Conservation (phyloP, 169 alveolate species). For the Perkinsus marinus region DNA sequence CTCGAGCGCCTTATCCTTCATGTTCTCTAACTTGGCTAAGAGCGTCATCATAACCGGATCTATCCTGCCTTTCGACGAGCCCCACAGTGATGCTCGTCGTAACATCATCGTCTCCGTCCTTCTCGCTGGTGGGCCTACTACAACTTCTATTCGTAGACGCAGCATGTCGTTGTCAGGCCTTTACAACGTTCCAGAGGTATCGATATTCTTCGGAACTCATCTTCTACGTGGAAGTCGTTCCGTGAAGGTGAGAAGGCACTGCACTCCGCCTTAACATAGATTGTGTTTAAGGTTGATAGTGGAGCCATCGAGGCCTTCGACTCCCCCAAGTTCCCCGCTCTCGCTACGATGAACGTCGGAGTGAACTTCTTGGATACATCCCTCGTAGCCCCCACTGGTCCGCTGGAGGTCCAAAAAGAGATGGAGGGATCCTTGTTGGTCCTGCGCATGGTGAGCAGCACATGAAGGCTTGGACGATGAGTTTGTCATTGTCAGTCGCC, state of each 20-base stretch:
- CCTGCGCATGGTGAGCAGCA: not conserved
- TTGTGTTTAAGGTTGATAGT: not conserved
- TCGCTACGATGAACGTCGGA: not conserved
- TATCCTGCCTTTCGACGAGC: constrained; percentile 44
- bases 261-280: too few species aligned
- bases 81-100: constrained; percentile 53
- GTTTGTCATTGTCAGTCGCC: not conserved
- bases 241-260: constrained; percentile 24
- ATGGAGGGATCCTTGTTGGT: not conserved
- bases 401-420: not conserved
- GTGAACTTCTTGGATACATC: not conserved
- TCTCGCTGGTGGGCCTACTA: not conserved
- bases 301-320: not conserved
- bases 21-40: constrained; percentile 51
- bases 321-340: not conserved
- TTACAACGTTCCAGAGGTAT: constrained; percentile 60
- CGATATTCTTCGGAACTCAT: constrained; percentile 41
- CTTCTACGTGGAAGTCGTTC: constrained; percentile 51
- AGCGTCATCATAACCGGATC: constrained; percentile 66
- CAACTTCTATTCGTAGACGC: not conserved
- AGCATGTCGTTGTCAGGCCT: constrained; percentile 52
- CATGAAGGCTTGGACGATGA: not conserved
- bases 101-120: constrained; percentile 42
- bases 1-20: constrained; percentile 57
- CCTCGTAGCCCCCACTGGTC: not conserved